Base-by-base conservation (phyloP, 257 asterid genomes). In the Solanum sejunctum region DNA sequence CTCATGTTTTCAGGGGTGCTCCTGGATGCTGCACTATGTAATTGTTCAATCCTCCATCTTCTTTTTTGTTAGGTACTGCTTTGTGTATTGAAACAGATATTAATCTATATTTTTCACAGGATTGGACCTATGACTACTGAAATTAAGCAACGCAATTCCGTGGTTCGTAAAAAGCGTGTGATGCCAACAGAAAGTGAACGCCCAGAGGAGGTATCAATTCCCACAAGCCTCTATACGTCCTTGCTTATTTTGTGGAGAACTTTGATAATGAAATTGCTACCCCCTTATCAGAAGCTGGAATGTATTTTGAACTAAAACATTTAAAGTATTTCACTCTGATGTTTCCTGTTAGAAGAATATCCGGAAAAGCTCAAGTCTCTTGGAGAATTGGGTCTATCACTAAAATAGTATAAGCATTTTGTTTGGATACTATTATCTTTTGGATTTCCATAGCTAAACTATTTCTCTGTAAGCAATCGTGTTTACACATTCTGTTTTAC, bases 91-190 rank as follows among this genome's bases (percentile, higher is more conserved):
- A 54, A 51, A 23, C 28, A 66, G 36, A 69, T 83, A 23, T 83
- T 23, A 23, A 60, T 45, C 28, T 67, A 8, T 86, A 60, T 61
- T 54, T 78, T 56, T 61, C 64, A 52, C 92, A 97, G 99, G 98
- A 82, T 93, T 90, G 99, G 98, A 84, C 98, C 99, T 64, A 94
- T 97, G 98, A 89, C 89, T 88, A 92, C 93, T 70, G 98, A 95
- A 87, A 39, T 95, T 87, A 97, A 93, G 92, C 95, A 90, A 86
- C 96, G 97, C 26, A 95, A 93, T 88, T 84, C 83, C 75, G 89
- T 83, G 17, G 92, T 90, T 84, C 94, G 82, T 21, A 91, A 91
- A 89, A 95, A 92, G 87, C 96, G 89, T 85, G 81, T 89, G 2
- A 94, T 80, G 80, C 96, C 92, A 13, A 85, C 98, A 4, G 94